These are phyloP conservation scores for Linderniella brevidens DNA, from an alignment of 257 asterid genomes.

Conservation along the genomic window DNA sequence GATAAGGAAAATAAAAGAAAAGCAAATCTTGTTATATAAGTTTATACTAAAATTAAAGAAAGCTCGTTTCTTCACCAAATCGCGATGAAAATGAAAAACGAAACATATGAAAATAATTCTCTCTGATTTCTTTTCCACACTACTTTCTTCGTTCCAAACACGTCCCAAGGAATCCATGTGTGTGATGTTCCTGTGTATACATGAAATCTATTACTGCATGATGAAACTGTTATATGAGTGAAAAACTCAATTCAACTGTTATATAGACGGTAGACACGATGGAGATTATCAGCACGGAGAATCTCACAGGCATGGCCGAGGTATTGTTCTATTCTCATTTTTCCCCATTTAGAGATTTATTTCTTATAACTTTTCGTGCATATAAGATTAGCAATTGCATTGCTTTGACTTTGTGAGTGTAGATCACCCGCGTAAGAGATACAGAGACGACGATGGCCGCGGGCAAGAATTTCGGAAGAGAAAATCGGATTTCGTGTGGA, in stretches of 20 bases:
- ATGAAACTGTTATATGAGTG: neutral
- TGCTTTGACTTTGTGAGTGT: conserved; percentile 13
- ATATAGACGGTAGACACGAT: conserved; percentile 64
- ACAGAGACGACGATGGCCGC: conserved; percentile 59
- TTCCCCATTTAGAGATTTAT: neutral
- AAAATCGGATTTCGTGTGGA: conserved; percentile 59
- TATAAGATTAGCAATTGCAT: conserved; percentile 4
- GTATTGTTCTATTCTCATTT: conserved; percentile 19
- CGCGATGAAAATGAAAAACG: too few relatives aligned
- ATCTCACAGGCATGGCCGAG: conserved; percentile 63
- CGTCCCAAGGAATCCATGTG: too few relatives aligned
- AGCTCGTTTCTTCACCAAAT: too few relatives aligned
- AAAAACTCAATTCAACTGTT: neutral
- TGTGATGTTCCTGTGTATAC: too few relatives aligned
- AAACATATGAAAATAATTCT: too few relatives aligned
- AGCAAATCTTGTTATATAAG: too few relatives aligned
- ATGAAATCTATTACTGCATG: neutral
- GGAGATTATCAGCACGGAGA: conserved; percentile 71
- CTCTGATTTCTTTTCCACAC: too few relatives aligned
- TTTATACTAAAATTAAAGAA: too few relatives aligned
- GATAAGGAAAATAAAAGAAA: too few relatives aligned
- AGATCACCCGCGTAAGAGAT: conserved; percentile 65
- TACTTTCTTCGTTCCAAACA: too few relatives aligned
- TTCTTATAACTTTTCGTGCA: conserved; percentile 1
- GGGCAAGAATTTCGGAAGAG: conserved; percentile 57